A percentile compares a stretch with the other conserved stretches of the same genome.
phyloP scores from a whole-genome alignment of 148 eudicot genomes.

The Mesembryanthemum crystallinum region DNA sequence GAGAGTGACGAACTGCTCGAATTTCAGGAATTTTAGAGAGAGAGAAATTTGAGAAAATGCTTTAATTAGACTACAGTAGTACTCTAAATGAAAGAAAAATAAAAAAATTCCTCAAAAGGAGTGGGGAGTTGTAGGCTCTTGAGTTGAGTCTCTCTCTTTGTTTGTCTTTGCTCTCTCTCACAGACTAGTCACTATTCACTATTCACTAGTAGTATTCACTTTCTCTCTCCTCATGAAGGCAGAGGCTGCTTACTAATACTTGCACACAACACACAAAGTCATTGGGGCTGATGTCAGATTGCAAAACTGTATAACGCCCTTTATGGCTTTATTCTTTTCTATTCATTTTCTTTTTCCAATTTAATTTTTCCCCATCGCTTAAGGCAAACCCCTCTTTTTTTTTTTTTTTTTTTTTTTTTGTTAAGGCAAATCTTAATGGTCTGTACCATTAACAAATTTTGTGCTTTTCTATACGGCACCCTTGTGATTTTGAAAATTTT shows the following conservation, averaged over 20 bases:
- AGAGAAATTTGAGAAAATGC: not conserved
- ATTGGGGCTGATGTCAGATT: conserved; percentile 21
- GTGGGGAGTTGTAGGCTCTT: conserved; percentile 22
- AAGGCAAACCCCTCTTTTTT: no score
- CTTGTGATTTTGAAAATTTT: no score
- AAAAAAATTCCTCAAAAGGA: conserved; percentile 23
- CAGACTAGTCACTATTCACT: no score
- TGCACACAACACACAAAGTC: conserved; percentile 25
- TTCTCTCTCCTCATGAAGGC: not conserved
- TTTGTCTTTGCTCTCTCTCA: not conserved
- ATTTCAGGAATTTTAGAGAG: conserved; percentile 20
- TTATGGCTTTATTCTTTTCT: no score
- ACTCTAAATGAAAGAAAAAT: not conserved
- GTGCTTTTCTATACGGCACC: no score
- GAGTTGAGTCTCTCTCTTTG: not conserved
- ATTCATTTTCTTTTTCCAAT: not conserved
- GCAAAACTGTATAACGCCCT: not conserved
- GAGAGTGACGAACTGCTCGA: conserved; percentile 26
- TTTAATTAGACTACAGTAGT: no score
- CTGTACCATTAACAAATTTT: no score
- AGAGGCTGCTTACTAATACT: not conserved
- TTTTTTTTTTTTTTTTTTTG: no score
- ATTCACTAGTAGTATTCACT: no score
- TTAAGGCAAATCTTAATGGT: no score
- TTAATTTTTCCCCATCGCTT: no score